A percentile compares a stretch with the other conserved stretches of the same genome.
Evolutionary conservation across 768 basidiomycete genomes (phyloP).

Genomic region (Roridomyces roridus): DNA sequence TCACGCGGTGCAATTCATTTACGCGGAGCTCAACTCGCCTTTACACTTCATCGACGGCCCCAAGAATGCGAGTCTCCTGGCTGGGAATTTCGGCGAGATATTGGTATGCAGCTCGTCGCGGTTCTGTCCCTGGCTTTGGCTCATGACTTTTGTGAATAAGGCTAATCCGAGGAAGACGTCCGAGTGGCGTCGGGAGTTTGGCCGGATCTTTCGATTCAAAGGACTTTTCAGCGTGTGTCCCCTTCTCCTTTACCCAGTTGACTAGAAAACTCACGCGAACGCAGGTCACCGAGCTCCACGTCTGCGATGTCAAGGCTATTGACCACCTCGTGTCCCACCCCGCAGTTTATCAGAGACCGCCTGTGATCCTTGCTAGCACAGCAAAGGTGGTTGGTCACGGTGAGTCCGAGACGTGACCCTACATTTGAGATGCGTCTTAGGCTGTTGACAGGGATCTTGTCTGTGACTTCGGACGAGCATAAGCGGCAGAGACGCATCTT

Average conservation of each 20-base stretch:
- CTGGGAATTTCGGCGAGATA: too few species aligned
- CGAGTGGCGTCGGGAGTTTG: conserved; percentile 45
- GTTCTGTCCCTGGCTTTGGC: too few species aligned
- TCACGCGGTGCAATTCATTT: too few species aligned
- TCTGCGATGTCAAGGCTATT: conserved; percentile 52
- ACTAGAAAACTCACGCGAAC: not conserved
- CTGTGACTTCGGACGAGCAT: conserved; percentile 43
- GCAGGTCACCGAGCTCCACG: conserved; percentile 45
- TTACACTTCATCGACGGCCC: too few species aligned
- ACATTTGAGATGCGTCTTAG: not conserved
- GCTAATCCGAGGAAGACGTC: not conserved
- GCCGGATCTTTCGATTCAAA: conserved; percentile 37
- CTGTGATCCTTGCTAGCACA: not conserved
- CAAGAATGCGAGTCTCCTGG: too few species aligned
- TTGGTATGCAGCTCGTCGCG: too few species aligned
- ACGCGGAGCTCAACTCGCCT: too few species aligned
- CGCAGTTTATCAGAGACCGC: conserved; percentile 44
- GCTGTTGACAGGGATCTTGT: conserved; percentile 37
- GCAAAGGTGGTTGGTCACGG: not conserved
- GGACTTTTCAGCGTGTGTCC: conserved; percentile 38
- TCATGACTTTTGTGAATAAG: too few species aligned
- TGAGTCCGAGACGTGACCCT: not conserved
- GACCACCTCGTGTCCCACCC: conserved; percentile 52
- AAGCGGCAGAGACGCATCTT: conserved; percentile 30
- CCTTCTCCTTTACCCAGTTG: not conserved